A percentile compares a stretch with the other conserved stretches of the same genome.
Evolutionary conservation across 345 rosid species (phyloP).

Genomic region (Gossypium australe): DNA sequence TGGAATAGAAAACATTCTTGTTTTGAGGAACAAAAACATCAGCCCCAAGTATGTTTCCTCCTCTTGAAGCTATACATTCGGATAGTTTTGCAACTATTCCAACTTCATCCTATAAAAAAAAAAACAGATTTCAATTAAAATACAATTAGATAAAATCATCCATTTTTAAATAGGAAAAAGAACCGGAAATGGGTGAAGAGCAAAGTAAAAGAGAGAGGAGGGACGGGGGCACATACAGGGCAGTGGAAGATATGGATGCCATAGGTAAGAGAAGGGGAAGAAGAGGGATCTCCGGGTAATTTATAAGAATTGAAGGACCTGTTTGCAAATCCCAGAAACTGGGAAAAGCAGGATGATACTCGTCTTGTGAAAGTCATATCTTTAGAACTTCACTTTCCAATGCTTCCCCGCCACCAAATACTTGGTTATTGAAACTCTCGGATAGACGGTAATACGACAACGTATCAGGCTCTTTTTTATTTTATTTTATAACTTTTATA

Average conservation of each 20-base stretch:
- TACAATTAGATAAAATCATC: background rate
- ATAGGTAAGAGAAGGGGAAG: conserved; percentile 43
- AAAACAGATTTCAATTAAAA: background rate
- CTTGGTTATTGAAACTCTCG: background rate
- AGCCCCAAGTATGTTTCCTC: conserved; percentile 87
- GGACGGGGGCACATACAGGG: conserved; percentile 46
- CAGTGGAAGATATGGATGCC: conserved; percentile 92
- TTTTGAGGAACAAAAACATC: conserved; percentile 88
- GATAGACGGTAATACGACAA: background rate
- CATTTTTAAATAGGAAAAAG: background rate
- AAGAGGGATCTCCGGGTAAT: conserved; percentile 42
- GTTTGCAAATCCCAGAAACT: conserved; percentile 34
- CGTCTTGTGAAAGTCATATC: conserved; percentile 36
- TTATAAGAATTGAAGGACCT: conserved; percentile 44
- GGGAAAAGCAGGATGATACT: conserved; percentile 27
- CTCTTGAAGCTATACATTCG: conserved; percentile 86
- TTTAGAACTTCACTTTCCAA: background rate
- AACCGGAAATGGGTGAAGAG: background rate
- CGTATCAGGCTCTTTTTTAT: background rate
- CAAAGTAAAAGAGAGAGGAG: background rate
- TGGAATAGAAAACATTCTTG: conserved; percentile 74
- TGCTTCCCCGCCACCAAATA: background rate
- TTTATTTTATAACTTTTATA: too few relatives aligned
- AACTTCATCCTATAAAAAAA: conserved; percentile 49
- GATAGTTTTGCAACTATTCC: conserved; percentile 86